Evolutionary conservation across 176 grass and related monocot genomes (phyloP), one percentile per base, ranked within the genome.

Genomic region (Bromus sterilis): DNA sequence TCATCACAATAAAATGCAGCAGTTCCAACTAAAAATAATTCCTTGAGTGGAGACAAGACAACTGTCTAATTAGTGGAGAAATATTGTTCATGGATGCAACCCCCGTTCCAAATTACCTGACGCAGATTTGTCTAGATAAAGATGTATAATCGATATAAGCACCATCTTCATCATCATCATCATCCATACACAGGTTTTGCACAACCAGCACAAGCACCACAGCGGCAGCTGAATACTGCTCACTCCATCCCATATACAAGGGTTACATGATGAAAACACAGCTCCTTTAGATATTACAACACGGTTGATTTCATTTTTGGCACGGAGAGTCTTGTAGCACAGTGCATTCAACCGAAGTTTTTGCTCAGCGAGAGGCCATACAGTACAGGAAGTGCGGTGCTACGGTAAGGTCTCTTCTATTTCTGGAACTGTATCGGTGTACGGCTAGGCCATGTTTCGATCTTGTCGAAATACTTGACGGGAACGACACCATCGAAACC

Each of bases 361-460:
- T 49, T 16, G 16, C 7, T 83, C 7, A 63, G 26, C 11, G 31
- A 51, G 31, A 20, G 44, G 33, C 5, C 32, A 75, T 9, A 53
- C 20, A 33, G 18, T n/a, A 15, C 51, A 70, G 30, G 13, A 8
- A 9, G 28, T 3, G 16, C 15, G 7, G 26, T 11, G 10, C 14
- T n/a, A 29, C 18, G 2, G 1, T 2, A 35, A 9, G 18, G 0
- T 4, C 16, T 18, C 7, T 21, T 21, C 42, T 63, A 88, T 43
- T 12, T 85, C 85, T 94, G 24, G 51, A 92, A 89, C 21, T 88
- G 81, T 64, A 98, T 53, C 11, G 37, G 44, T 1, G 71, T 86
- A 74, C 86, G 84, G 11, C 78, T 66, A 24, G 95, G 95, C 86
- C 95, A 97, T 24, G 83, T 93, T 79, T 98, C 92, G 2, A 98